A percentile compares a stretch with the other conserved stretches of the same genome.
phyloP scores from a whole-genome alignment of 495 filamentous ascomycete species.

The Podospora fimiseda region DNA sequence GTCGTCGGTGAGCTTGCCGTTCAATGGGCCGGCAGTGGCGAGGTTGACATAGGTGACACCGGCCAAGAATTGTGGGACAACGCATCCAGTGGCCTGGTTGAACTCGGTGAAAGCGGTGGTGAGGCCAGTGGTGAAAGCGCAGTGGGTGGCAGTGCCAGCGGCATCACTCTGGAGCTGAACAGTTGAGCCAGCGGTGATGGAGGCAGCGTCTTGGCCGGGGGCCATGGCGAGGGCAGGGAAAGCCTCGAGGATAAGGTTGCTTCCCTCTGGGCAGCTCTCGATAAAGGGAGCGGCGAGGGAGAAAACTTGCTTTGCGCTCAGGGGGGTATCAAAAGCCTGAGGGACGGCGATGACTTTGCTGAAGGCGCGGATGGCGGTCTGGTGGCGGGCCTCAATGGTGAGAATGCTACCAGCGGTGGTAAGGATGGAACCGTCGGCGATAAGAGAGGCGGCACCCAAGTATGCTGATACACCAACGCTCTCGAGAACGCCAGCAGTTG shows the following conservation, averaged over 20 bases:
- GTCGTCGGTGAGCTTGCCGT: conserved; percentile 42
- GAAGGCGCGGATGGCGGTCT: conserved; percentile 52
- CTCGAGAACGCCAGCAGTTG: conserved; percentile 54
- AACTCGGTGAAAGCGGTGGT: conserved; percentile 50
- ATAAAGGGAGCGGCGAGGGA: conserved; percentile 61
- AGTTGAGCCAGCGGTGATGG: conserved; percentile 38
- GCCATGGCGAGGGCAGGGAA: conserved; percentile 53
- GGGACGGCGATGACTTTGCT: conserved; percentile 44
- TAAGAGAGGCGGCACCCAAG: conserved; percentile 55
- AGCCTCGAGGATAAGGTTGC: conserved; percentile 48
- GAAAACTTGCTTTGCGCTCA: conserved; percentile 53
- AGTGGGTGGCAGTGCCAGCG: conserved; percentile 40
- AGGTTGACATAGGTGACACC: conserved; percentile 51
- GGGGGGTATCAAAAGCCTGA: conserved; percentile 53
- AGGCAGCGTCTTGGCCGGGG: conserved; percentile 34
- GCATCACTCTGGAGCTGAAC: conserved; percentile 38
- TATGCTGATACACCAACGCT: conserved; percentile 58
- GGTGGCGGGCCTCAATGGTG: conserved; percentile 56
- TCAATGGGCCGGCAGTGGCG: conserved; percentile 37
- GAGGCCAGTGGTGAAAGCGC: conserved; percentile 51
- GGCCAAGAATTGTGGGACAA: conserved; percentile 43
- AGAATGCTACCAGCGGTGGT: conserved; percentile 53
- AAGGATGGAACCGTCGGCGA: conserved; percentile 47
- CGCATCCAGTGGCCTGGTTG: conserved; percentile 39
- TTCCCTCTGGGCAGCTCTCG: conserved; percentile 49